phyloP scores from a whole-genome alignment of 78 protist genomes.

The Ministeria vibrans region DNA sequence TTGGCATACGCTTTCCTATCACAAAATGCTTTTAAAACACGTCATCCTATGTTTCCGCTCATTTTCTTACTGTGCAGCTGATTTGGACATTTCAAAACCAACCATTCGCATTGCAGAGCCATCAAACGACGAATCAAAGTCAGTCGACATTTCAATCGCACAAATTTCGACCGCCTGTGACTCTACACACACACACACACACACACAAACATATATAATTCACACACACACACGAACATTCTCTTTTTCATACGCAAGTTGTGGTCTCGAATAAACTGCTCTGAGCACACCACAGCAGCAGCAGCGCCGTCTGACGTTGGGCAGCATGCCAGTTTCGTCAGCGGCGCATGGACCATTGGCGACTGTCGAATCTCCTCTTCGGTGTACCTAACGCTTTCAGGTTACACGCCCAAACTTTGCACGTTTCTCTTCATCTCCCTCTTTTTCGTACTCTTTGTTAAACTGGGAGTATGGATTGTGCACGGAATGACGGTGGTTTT shows the following conservation, averaged over 20 bases:
- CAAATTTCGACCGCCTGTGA: constrained; percentile 20
- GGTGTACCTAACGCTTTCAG: no score
- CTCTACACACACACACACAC: no score
- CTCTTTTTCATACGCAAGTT: no score
- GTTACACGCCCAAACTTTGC: no score
- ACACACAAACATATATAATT: no score
- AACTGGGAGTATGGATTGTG: constrained; percentile 42
- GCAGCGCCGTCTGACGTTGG: constrained; percentile 45
- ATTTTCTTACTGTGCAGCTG: constrained; percentile 21
- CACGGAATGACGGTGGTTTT: constrained; percentile 43
- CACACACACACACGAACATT: no score
- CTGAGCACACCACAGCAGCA: constrained; percentile 19
- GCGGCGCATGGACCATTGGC: background rate
- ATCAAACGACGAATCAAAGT: constrained; percentile 1
- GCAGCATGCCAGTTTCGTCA: constrained; percentile 28
- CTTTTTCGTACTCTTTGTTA: constrained; percentile 16
- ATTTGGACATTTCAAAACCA: constrained; percentile 21
- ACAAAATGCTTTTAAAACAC: no score
- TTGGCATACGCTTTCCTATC: background rate
- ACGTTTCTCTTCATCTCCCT: no score
- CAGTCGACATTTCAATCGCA: constrained; percentile 17
- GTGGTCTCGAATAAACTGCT: constrained; percentile 27
- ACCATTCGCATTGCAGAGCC: no score
- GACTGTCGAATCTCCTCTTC: background rate
- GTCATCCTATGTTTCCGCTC: no score